phyloP scores from a whole-genome alignment of 108 stramenopile genomes.

The Conticribra weissflogii region DNA sequence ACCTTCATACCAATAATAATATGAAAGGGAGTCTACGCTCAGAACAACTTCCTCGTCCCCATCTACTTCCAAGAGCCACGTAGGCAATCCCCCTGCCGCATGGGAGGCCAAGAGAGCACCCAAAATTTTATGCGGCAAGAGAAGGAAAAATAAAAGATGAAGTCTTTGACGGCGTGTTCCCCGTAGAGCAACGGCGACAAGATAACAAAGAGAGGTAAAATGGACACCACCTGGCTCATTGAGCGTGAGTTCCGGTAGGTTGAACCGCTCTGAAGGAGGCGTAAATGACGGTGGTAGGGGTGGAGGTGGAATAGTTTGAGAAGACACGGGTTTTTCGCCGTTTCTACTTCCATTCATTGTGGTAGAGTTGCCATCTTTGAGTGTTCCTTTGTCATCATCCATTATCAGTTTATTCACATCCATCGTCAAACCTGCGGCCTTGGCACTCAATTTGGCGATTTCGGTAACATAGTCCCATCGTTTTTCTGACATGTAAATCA shows the following conservation, averaged over 20 bases:
- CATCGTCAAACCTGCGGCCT: slow-evolving; percentile 56
- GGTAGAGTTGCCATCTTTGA: background rate
- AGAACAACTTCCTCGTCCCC: slow-evolving; percentile 54
- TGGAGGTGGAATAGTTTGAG: slow-evolving; percentile 11
- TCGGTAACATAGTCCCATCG: slow-evolving; percentile 71
- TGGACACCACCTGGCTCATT: slow-evolving; percentile 58
- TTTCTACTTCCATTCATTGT: background rate
- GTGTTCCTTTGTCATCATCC: background rate
- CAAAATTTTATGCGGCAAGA: slow-evolving; percentile 62
- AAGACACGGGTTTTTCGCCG: too few relatives aligned
- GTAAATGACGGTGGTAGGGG: slow-evolving; percentile 27
- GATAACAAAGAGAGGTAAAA: slow-evolving; percentile 56
- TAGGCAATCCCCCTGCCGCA: slow-evolving; percentile 80
- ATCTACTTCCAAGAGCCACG: slow-evolving; percentile 79
- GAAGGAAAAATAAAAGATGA: slow-evolving; percentile 72
- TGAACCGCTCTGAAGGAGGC: slow-evolving; percentile 35
- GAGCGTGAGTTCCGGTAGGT: slow-evolving; percentile 24
- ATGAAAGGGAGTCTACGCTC: slow-evolving; percentile 69
- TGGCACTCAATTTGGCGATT: slow-evolving; percentile 60
- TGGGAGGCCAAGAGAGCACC: slow-evolving; percentile 55
- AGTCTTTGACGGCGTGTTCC: slow-evolving; percentile 74
- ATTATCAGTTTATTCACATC: slow-evolving; percentile 68
- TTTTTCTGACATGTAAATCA: slow-evolving; percentile 57
- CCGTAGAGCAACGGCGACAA: slow-evolving; percentile 66
- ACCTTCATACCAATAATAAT: slow-evolving; percentile 72